These are phyloP conservation scores for Aethionema arabicum DNA, from an alignment of 345 rosid species.

Conservation along the genomic window DNA sequence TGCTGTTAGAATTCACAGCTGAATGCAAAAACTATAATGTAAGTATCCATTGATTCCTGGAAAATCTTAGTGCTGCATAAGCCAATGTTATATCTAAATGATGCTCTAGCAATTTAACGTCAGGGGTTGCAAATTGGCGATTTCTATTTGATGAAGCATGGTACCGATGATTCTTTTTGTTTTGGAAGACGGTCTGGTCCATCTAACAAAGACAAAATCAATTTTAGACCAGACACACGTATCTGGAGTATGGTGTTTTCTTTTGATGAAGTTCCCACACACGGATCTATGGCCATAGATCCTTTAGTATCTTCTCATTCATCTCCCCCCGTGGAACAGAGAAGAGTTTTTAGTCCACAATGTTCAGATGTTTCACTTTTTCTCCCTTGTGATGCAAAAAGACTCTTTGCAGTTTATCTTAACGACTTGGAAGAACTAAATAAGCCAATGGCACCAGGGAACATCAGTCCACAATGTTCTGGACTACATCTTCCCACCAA, in stretches of 20 bases:
- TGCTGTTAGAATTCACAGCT: slow-evolving; percentile 60
- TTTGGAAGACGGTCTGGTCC: slow-evolving; percentile 36
- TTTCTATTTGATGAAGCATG: slow-evolving; percentile 62
- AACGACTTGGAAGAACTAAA: slow-evolving; percentile 39
- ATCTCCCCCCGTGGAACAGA: slow-evolving; percentile 29
- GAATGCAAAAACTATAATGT: slow-evolving; percentile 32
- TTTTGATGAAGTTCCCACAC: slow-evolving; percentile 38
- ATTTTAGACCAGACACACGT: slow-evolving; percentile 40
- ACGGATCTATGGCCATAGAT: slow-evolving; percentile 32
- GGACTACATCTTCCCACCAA: slow-evolving; percentile 34
- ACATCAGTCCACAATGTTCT: slow-evolving; percentile 17
- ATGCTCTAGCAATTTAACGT: slow-evolving; percentile 29
- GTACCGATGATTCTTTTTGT: slow-evolving; percentile 48
- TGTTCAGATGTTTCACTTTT: slow-evolving; percentile 55
- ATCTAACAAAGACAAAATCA: slow-evolving; percentile 42
- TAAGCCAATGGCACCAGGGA: slow-evolving; percentile 33
- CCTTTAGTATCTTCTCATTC: slow-evolving; percentile 36
- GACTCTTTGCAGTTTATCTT: slow-evolving; percentile 40
- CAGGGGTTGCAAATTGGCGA: slow-evolving; percentile 77
- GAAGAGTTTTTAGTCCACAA: slow-evolving; percentile 4
- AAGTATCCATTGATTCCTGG: slow-evolving; percentile 19
- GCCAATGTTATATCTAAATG: slow-evolving; percentile 7
- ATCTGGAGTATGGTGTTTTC: slow-evolving; percentile 59
- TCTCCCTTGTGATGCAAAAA: slow-evolving; percentile 43
- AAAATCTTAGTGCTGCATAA: not conserved